Evolutionary conservation across 164 flowering plant species (phyloP), one percentile per base, ranked within the genome.

Genomic region (Taxillus chinensis): DNA sequence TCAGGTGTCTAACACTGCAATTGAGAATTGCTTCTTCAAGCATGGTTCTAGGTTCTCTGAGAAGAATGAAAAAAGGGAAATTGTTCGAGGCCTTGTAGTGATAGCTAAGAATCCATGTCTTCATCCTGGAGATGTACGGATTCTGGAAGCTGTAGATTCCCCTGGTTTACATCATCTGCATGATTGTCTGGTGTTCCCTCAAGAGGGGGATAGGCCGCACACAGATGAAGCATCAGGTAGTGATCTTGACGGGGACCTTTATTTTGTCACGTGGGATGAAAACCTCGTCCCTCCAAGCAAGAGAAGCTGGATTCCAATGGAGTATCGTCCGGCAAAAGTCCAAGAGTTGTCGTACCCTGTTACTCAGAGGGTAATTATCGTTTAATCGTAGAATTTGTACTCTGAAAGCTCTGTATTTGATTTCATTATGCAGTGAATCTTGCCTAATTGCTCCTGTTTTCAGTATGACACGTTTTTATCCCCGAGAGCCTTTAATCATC

Each of bases 181-280:
- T 70, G 99, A 95, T 66, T 95, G 99, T 68, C 73, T 95, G 62
- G 83, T 87, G 15, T 95, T 91, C 66, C 99, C 97, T 59, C 97
- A 89, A 62, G 91, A 91, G 64, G 97, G 99, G 17, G 90, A 84
- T 0, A 76, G 99, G 68, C 99, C 99, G 3, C 96, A 91, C 60
- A 46, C 92, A 39, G 66, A 95, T 75, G 99, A 95, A 72, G 98
- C 98, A 41, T 95, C 99, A 15, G 98, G 99, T 51, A 91, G 99
- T 78, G 99, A 95, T 63, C 84, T 95, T 17, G 99, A 89, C 75
- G 99, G 99, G 10, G 98, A 91, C 68, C 79, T 80, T 1, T 95
- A 95, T 69, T 95, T 95, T 77, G 92, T 86, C 8, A 75, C 96
- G 2, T 95, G 99, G 98, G 96, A 89, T 67, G 79, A 75, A 57